phyloP scores from a whole-genome alignment of 2,329 filamentous ascomycete genomes.

The Emydomyces testavorans region DNA sequence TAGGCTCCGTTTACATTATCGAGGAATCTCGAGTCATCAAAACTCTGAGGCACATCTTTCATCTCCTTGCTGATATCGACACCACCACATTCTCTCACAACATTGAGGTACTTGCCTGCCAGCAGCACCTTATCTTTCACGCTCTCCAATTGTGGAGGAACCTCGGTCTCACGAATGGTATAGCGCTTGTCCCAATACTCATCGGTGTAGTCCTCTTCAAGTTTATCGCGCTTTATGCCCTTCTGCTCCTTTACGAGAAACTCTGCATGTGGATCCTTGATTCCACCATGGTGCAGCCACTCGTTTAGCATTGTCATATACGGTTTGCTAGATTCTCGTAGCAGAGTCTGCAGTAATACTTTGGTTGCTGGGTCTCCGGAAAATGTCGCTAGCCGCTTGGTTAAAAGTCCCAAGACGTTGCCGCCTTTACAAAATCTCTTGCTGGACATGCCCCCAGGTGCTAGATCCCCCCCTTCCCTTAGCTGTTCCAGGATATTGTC shows the following conservation, averaged over 20 bases:
- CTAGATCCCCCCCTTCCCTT: slow-evolving; percentile 71
- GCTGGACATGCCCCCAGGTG: slow-evolving; percentile 59
- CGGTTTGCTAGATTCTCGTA: slow-evolving; percentile 79
- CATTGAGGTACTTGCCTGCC: slow-evolving; percentile 94
- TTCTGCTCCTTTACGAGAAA: slow-evolving; percentile 94
- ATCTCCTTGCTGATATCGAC: slow-evolving; percentile 86
- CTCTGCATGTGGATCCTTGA: slow-evolving; percentile 85
- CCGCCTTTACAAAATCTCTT: slow-evolving; percentile 97
- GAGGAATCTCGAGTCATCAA: slow-evolving; percentile 82
- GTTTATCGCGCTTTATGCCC: slow-evolving; percentile 77
- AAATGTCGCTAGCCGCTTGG: slow-evolving; percentile 73
- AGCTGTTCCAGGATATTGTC: slow-evolving; percentile 88
- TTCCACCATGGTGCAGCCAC: slow-evolving; percentile 92
- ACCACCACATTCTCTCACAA: slow-evolving; percentile 91
- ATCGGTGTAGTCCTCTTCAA: slow-evolving; percentile 95
- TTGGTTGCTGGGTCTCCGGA: slow-evolving; percentile 86
- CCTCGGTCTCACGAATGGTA: slow-evolving; percentile 79
- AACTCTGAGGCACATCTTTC: slow-evolving; percentile 76
- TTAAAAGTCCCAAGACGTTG: slow-evolving; percentile 78
- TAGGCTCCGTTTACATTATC: slow-evolving; percentile 96
- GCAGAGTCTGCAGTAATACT: slow-evolving; percentile 63
- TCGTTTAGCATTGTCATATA: slow-evolving; percentile 99
- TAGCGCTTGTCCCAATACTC: slow-evolving; percentile 99
- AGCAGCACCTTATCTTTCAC: slow-evolving; percentile 91
- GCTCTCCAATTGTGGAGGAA: slow-evolving; percentile 80